phyloP scores from a whole-genome alignment of 2,329 filamentous ascomycete species.

The Botrytis elliptica region DNA sequence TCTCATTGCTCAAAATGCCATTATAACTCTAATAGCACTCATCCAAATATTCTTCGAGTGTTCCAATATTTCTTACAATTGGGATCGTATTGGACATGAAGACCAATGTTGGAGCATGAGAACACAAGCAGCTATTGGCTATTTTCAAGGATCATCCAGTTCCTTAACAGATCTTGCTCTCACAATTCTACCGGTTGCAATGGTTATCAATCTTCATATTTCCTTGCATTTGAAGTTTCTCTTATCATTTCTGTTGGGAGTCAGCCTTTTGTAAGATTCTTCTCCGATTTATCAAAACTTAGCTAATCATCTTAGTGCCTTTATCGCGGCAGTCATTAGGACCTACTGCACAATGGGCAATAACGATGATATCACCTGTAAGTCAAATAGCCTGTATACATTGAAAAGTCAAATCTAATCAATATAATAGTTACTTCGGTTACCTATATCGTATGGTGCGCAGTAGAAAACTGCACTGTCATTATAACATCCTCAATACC shows the following conservation, averaged over 20 bases:
- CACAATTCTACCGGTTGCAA: slow-evolving; percentile 4
- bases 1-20: slow-evolving; percentile 2
- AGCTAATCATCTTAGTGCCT: slow-evolving; percentile 5
- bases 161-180: slow-evolving; percentile 15
- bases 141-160: slow-evolving; percentile 13
- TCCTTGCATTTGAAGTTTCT: slow-evolving; percentile 3
- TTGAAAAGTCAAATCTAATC: background rate
- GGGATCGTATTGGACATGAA: background rate
- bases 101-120: background rate
- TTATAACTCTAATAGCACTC: background rate
- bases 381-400: background rate
- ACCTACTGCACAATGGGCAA: slow-evolving; percentile 9
- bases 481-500: slow-evolving; percentile 18
- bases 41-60: background rate
- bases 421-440: background rate
- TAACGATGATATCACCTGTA: background rate
- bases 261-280: slow-evolving; percentile 13
- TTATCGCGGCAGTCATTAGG: slow-evolving; percentile 13
- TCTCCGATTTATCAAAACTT: background rate
- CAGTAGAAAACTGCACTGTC: slow-evolving; percentile 18
- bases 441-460: slow-evolving; percentile 7
- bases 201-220: slow-evolving; percentile 9
- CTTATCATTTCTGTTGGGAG: slow-evolving; percentile 10
- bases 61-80: slow-evolving; percentile 2
- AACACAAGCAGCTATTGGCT: background rate